Evolutionary conservation across 768 basidiomycete species (phyloP).

Genomic region (Serendipita indica): DNA sequence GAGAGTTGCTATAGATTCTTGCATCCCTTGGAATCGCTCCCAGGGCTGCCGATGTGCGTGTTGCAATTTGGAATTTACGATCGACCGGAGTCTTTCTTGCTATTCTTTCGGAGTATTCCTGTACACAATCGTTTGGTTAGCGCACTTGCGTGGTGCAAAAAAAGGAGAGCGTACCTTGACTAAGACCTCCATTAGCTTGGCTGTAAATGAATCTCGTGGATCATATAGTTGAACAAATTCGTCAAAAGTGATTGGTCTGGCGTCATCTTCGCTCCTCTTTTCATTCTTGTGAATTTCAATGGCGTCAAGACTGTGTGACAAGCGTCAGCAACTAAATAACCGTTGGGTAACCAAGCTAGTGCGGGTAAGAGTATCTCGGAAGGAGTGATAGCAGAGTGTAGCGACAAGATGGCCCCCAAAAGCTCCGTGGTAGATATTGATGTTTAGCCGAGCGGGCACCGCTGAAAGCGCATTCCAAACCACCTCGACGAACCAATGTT

Average conservation of each 20-base stretch:
- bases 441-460: no score
- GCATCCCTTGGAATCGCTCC: conserved; percentile 2
- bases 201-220: not conserved
- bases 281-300: not conserved
- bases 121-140: not conserved
- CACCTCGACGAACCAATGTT: no score
- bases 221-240: not conserved
- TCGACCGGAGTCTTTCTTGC: conserved; percentile 4
- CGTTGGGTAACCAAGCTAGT: not conserved
- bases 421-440: no score
- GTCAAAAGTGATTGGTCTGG: conserved; percentile 1
- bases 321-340: not conserved
- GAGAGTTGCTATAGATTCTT: not conserved
- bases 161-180: not conserved
- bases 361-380: no score
- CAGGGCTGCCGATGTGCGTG: not conserved
- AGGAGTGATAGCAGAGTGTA: no score
- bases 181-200: conserved; percentile 3
- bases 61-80: not conserved
- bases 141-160: not conserved
- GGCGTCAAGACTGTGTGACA: not conserved
- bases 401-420: no score
- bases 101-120: conserved; percentile 1
- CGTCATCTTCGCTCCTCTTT: not conserved
- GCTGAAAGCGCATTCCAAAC: no score